A percentile compares a stretch with the other conserved stretches of the same genome.
phyloP scores from a whole-genome alignment of 345 rosid species.

The Diplotaxis tenuifolia region DNA sequence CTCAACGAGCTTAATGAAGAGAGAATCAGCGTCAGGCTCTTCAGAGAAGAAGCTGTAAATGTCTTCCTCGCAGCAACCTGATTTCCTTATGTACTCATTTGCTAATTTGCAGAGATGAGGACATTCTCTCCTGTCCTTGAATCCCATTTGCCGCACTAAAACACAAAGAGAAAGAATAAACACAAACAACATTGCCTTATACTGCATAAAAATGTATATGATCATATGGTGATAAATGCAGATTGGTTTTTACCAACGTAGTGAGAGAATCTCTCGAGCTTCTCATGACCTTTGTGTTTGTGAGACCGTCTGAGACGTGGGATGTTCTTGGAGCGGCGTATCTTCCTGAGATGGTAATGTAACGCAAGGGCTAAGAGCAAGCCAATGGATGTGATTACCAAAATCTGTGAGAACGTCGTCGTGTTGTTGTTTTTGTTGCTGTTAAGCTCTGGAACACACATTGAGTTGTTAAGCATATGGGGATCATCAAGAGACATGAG shows the following conservation, averaged over 20 bases:
- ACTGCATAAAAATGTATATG: constrained; percentile 23
- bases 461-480: constrained; percentile 23
- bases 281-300: constrained; percentile 49
- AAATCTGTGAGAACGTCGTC: constrained; percentile 49
- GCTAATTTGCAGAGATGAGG: constrained; percentile 86
- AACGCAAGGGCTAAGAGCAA: constrained; percentile 62
- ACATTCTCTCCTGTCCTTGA: constrained; percentile 74
- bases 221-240: neutral
- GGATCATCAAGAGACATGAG: constrained; percentile 23
- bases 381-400: constrained; percentile 61
- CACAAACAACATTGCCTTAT: constrained; percentile 13
- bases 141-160: constrained; percentile 91
- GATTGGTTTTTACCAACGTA: constrained; percentile 71
- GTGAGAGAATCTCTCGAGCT: constrained; percentile 84
- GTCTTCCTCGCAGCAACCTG: constrained; percentile 67
- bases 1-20: constrained; percentile 79
- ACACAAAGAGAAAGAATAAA: neutral
- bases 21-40: constrained; percentile 68
- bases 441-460: constrained; percentile 35
- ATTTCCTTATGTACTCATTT: constrained; percentile 66
- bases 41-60: constrained; percentile 60
- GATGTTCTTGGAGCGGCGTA: constrained; percentile 56
- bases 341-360: constrained; percentile 46
- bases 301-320: constrained; percentile 52
- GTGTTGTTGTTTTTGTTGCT: constrained; percentile 9